Evolutionary conservation across 108 stramenopile genomes (phyloP).

Genomic region (Nitzschia inconspicua): DNA sequence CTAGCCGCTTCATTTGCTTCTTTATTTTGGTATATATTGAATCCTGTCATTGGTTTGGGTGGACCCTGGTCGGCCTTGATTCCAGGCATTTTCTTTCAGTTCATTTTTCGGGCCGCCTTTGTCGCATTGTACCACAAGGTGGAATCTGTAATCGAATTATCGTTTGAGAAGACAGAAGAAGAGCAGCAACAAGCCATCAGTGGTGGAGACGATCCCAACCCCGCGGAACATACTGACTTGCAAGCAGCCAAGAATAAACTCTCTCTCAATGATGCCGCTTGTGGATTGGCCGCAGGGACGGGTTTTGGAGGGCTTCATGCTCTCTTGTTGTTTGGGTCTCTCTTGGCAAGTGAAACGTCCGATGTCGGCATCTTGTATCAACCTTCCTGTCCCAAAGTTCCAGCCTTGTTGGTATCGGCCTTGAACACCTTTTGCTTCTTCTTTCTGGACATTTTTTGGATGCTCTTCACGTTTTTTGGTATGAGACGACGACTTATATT

Average conservation of each 20-base stretch:
- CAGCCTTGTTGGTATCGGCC: slow-evolving; percentile 62
- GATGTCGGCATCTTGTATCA: slow-evolving; percentile 77
- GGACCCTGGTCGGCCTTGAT: slow-evolving; percentile 40
- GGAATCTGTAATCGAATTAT: slow-evolving; percentile 65
- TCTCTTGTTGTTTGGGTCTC: slow-evolving; percentile 71
- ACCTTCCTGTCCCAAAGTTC: slow-evolving; percentile 55
- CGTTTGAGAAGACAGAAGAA: slow-evolving; percentile 44
- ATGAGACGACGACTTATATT: slow-evolving; percentile 68
- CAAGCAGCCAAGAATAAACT: slow-evolving; percentile 67
- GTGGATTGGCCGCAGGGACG: slow-evolving; percentile 73
- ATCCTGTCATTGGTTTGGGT: slow-evolving; percentile 30
- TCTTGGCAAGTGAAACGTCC: slow-evolving; percentile 63
- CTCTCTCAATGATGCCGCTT: slow-evolving; percentile 71
- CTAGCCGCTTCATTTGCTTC: slow-evolving; percentile 44
- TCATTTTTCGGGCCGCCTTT: slow-evolving; percentile 54
- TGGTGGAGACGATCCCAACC: slow-evolving; percentile 8
- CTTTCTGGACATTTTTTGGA: slow-evolving; percentile 78
- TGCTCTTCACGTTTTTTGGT: slow-evolving; percentile 81
- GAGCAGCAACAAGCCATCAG: slow-evolving; percentile 6
- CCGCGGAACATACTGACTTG: slow-evolving; percentile 8
- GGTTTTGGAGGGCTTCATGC: slow-evolving; percentile 81
- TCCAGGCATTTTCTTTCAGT: slow-evolving; percentile 65
- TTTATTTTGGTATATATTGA: slow-evolving; percentile 55
- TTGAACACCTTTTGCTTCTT: slow-evolving; percentile 65
- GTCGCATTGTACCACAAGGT: slow-evolving; percentile 67